phyloP scores from a whole-genome alignment of 257 asterid genomes.

The Nicotiana obtusifolia region DNA sequence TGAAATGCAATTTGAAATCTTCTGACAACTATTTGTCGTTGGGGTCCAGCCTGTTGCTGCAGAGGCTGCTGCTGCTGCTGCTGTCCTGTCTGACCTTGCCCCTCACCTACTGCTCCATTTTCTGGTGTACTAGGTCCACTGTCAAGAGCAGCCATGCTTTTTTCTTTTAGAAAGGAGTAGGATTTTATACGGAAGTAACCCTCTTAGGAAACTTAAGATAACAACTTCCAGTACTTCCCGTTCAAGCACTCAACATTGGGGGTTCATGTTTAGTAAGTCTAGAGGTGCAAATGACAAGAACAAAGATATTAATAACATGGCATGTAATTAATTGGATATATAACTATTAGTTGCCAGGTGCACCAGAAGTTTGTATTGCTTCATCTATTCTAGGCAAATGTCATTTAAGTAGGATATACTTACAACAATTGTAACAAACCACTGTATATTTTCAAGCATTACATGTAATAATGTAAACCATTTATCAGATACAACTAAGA shows the following conservation, averaged over 20 bases:
- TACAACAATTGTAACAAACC: neutral
- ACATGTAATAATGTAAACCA: neutral
- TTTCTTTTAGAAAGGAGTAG: neutral
- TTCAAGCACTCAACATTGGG: neutral
- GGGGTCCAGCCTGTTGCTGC: slow-evolving; percentile 60
- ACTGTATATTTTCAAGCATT: neutral
- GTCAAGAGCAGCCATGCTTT: slow-evolving; percentile 16
- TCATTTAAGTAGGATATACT: neutral
- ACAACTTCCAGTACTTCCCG: neutral
- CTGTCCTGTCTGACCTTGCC: slow-evolving; percentile 60
- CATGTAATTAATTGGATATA: neutral
- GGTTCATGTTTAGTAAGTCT: neutral
- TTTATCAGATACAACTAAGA: neutral
- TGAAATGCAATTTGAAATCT: slow-evolving; percentile 89
- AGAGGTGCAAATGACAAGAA: neutral
- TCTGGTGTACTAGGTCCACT: slow-evolving; percentile 57
- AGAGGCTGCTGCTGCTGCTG: slow-evolving; percentile 35
- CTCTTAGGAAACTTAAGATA: neutral
- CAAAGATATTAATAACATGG: neutral
- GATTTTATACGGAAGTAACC: neutral
- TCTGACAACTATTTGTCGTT: slow-evolving; percentile 66
- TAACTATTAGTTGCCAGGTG: neutral
- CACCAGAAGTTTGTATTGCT: neutral
- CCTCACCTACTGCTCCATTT: slow-evolving; percentile 47
- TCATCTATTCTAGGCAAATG: neutral